A percentile compares a stretch with the other conserved stretches of the same genome.
These are phyloP conservation scores for Myxozyma geophila DNA, from an alignment of 805 yeast species.

Conservation along the genomic window DNA sequence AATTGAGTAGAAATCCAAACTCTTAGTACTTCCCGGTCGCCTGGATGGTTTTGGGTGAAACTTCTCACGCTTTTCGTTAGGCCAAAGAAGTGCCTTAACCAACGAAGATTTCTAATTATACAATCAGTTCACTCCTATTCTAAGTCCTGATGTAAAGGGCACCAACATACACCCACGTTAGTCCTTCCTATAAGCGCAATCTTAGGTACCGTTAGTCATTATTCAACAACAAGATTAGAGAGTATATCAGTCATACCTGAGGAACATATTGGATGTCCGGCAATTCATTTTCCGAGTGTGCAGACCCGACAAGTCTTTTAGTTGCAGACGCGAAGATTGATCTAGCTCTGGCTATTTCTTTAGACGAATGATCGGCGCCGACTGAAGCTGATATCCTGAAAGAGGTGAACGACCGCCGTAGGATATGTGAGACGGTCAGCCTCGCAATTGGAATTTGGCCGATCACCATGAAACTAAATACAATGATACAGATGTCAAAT, in stretches of 20 bases:
- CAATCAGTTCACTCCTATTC: no score
- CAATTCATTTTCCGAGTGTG: neutral
- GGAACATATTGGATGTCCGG: conserved; percentile 15
- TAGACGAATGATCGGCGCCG: neutral
- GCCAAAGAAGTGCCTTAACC: conserved; percentile 1
- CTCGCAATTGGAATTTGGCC: no score
- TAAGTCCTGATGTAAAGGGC: neutral
- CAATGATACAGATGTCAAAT: no score
- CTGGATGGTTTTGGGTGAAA: conserved; percentile 3
- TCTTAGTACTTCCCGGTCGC: conserved; percentile 29
- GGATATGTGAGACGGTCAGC: no score
- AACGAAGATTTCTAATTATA: conserved; percentile 19
- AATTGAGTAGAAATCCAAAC: conserved; percentile 11
- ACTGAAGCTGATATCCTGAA: neutral
- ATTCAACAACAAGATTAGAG: neutral
- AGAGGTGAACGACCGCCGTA: no score
- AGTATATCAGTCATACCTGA: conserved; percentile 7
- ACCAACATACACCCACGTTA: conserved; percentile 24
- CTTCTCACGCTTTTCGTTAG: neutral
- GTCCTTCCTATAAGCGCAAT: conserved; percentile 31
- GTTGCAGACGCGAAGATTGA: neutral
- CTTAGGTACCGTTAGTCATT: neutral
- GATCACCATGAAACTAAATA: no score
- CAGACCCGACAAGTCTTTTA: neutral
- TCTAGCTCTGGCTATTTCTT: neutral